Evolutionary conservation across 257 asterid species (phyloP).

Genomic region (Jacaranda mimosifolia): DNA sequence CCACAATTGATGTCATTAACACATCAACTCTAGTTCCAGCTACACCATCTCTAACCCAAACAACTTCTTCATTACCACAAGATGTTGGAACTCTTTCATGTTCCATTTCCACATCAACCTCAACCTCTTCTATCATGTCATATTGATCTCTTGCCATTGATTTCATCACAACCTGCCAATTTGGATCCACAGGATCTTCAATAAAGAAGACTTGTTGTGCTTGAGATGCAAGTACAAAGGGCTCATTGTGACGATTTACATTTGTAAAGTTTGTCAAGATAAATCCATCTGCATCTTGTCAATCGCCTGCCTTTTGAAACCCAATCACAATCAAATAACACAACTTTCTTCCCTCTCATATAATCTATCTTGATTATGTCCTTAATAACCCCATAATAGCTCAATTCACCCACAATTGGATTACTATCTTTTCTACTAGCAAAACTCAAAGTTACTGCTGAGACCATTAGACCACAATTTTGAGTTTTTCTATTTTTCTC

Average conservation of each 20-base stretch:
- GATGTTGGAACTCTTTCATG: neutral
- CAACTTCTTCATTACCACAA: neutral
- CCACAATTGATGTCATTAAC: neutral
- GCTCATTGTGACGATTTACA: neutral
- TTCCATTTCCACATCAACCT: no score
- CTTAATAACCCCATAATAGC: no score
- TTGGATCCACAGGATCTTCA: neutral
- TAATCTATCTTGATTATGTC: no score
- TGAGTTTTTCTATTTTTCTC: neutral
- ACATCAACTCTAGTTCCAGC: neutral
- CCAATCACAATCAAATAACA: slow-evolving; percentile 21
- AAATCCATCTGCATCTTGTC: neutral
- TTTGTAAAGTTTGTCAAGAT: neutral
- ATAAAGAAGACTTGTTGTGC: neutral
- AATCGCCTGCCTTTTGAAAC: neutral
- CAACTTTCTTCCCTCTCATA: neutral
- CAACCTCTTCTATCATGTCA: neutral
- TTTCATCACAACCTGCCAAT: neutral
- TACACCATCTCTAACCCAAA: neutral
- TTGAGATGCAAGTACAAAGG: neutral
- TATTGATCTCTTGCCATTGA: neutral
- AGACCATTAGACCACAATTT: neutral
- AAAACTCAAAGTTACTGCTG: neutral
- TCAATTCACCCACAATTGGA: no score
- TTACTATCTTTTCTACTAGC: no score